These are phyloP conservation scores for Ricinus communis DNA, from an alignment of 345 rosid species.

Conservation along the genomic window DNA sequence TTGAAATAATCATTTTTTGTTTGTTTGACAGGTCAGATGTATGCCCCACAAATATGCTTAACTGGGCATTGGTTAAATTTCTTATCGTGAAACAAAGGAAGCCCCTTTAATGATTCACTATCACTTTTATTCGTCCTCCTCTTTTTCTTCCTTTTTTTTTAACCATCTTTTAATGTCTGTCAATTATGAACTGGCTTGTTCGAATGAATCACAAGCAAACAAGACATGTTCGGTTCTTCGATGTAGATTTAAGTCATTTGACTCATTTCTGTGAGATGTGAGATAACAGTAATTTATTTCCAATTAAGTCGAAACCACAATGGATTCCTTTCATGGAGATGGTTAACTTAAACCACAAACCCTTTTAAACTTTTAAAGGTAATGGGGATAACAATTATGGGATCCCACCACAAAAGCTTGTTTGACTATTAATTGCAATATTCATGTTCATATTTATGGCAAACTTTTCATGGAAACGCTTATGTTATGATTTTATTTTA, in stretches of 20 bases:
- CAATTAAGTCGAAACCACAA: too few species aligned
- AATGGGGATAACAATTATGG: slow-evolving; percentile 13
- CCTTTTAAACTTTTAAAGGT: slow-evolving; percentile 11
- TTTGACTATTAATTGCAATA: slow-evolving; percentile 8
- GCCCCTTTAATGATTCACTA: slow-evolving; percentile 4
- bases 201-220: neutral
- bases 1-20: too few species aligned
- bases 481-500: neutral
- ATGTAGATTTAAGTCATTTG: neutral
- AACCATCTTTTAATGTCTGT: neutral
- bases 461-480: neutral
- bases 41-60: neutral
- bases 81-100: slow-evolving; percentile 1
- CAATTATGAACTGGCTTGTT: neutral
- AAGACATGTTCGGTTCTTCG: slow-evolving; percentile 1
- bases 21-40: too few species aligned
- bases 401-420: neutral
- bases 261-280: neutral
- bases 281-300: neutral
- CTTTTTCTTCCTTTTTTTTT: too few species aligned
- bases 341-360: neutral
- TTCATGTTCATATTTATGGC: neutral
- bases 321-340: neutral
- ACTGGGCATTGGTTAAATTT: neutral
- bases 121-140: neutral